These are phyloP conservation scores for Taiozyma sp. DNA, from an alignment of 1,139 yeast genomes.

Conservation along the genomic window DNA sequence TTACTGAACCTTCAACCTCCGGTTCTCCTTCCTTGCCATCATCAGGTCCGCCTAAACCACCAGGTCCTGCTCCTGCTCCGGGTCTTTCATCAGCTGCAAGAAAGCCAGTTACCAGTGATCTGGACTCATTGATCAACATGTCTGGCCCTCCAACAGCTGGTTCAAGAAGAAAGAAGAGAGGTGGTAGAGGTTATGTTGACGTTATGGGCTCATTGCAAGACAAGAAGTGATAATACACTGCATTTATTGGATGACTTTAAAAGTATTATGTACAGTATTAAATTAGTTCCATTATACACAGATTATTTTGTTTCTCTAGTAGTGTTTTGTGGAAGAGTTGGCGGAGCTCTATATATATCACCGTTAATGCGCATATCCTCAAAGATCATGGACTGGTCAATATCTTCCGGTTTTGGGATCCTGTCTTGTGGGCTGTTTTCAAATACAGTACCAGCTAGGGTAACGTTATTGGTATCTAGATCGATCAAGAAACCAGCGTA, in stretches of 20 bases:
- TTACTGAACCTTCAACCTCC: slow-evolving; percentile 6
- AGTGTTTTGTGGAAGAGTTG: slow-evolving; percentile 6
- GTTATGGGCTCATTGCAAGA: slow-evolving; percentile 39
- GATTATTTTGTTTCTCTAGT: not conserved
- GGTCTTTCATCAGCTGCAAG: slow-evolving; percentile 25
- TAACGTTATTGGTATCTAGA: slow-evolving; percentile 61
- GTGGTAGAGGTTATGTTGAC: slow-evolving; percentile 75
- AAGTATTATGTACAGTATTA: not conserved
- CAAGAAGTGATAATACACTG: not conserved
- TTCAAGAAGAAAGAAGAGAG: slow-evolving; percentile 42
- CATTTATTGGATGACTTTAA: not conserved
- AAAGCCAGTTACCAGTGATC: slow-evolving; percentile 29
- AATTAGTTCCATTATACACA: not conserved
- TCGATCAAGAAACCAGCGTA: slow-evolving; percentile 75
- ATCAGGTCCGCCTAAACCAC: slow-evolving; percentile 18
- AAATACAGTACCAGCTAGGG: slow-evolving; percentile 76
- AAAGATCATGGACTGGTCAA: slow-evolving; percentile 31
- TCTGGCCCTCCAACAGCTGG: slow-evolving; percentile 33
- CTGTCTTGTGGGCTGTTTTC: slow-evolving; percentile 48
- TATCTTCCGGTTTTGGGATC: slow-evolving; percentile 31
- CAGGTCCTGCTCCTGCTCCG: slow-evolving; percentile 22
- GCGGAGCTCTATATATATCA: slow-evolving; percentile 43
- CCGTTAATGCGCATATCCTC: slow-evolving; percentile 45
- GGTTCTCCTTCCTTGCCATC: slow-evolving; percentile 1
- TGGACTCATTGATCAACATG: slow-evolving; percentile 62